Evolutionary conservation across 345 rosid genomes (phyloP).

Genomic region (Iberis pinnata): DNA sequence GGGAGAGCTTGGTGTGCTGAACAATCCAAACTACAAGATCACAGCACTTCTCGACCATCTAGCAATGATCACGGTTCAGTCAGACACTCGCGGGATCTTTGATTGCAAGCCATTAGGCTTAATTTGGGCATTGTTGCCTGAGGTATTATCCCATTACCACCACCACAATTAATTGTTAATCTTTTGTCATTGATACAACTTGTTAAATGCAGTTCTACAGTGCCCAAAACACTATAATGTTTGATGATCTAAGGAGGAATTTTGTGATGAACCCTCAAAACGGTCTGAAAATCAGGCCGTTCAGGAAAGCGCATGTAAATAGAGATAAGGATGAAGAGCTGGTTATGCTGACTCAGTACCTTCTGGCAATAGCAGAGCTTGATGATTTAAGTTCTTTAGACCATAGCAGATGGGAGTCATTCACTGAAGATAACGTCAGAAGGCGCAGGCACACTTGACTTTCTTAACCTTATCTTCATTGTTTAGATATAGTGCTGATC

Average conservation of each 20-base stretch:
- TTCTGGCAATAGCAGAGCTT: slow-evolving; percentile 80
- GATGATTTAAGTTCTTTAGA: slow-evolving; percentile 67
- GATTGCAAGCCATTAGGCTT: slow-evolving; percentile 93
- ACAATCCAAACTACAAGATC: slow-evolving; percentile 81
- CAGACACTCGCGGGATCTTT: slow-evolving; percentile 75
- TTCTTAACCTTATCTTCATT: neutral
- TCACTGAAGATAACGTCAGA: slow-evolving; percentile 51
- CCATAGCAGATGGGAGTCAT: slow-evolving; percentile 70
- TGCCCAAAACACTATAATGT: slow-evolving; percentile 88
- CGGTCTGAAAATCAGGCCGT: slow-evolving; percentile 76
- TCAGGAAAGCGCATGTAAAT: slow-evolving; percentile 80
- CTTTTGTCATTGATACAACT: slow-evolving; percentile 3
- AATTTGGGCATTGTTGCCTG: slow-evolving; percentile 84
- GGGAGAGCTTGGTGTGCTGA: slow-evolving; percentile 90
- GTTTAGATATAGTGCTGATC: slow-evolving; percentile 8
- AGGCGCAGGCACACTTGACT: slow-evolving; percentile 51
- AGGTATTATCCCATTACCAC: slow-evolving; percentile 39
- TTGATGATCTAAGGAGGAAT: slow-evolving; percentile 81
- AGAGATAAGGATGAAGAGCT: slow-evolving; percentile 84
- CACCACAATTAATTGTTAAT: neutral
- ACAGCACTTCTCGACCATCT: slow-evolving; percentile 87
- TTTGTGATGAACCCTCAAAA: slow-evolving; percentile 94
- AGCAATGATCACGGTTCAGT: slow-evolving; percentile 93
- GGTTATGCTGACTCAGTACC: slow-evolving; percentile 69
- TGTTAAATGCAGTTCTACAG: slow-evolving; percentile 56